Percentiles rank a stretch among this genome's conserved stretches.
phyloP scores from a whole-genome alignment of 352 stramenopile species.

The Phytophthora megakarya region DNA sequence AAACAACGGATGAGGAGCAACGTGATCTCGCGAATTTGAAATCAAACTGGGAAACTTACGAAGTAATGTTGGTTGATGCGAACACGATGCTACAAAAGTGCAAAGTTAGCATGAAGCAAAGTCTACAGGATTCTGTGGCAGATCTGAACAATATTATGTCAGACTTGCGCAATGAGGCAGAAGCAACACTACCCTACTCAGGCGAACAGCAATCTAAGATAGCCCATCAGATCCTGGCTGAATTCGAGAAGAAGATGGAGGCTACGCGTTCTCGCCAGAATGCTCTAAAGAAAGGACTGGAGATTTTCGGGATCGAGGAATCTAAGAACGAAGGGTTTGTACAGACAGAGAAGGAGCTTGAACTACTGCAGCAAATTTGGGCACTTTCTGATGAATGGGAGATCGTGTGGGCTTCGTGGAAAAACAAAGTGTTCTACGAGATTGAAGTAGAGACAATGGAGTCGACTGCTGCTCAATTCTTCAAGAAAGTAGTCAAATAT shows the following conservation, averaged over 20 bases:
- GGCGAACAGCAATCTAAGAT: constrained; percentile 59
- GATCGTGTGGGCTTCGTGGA: constrained; percentile 90
- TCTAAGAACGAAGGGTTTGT: constrained; percentile 85
- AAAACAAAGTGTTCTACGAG: constrained; percentile 91
- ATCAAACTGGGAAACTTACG: constrained; percentile 84
- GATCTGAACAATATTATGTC: constrained; percentile 88
- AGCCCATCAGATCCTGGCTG: constrained; percentile 67
- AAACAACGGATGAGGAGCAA: constrained; percentile 88
- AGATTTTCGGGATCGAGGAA: constrained; percentile 93
- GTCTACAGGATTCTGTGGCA: constrained; percentile 90
- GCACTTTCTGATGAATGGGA: constrained; percentile 90
- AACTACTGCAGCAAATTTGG: constrained; percentile 92
- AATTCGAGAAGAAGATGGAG: constrained; percentile 92
- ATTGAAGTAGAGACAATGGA: constrained; percentile 94
- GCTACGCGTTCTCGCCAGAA: constrained; percentile 67
- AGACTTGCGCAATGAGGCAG: constrained; percentile 74
- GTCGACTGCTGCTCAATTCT: constrained; percentile 85
- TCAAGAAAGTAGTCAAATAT: constrained; percentile 93
- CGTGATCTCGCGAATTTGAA: constrained; percentile 72
- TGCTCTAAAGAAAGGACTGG: constrained; percentile 88
- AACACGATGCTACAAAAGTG: constrained; percentile 92
- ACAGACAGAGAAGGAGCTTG: constrained; percentile 90
- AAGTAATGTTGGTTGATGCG: constrained; percentile 82
- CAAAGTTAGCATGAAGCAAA: constrained; percentile 96
- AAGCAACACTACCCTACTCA: constrained; percentile 77